These are phyloP conservation scores for Boletus vinaceobasis DNA, from an alignment of 768 basidiomycete species.

Conservation along the genomic window DNA sequence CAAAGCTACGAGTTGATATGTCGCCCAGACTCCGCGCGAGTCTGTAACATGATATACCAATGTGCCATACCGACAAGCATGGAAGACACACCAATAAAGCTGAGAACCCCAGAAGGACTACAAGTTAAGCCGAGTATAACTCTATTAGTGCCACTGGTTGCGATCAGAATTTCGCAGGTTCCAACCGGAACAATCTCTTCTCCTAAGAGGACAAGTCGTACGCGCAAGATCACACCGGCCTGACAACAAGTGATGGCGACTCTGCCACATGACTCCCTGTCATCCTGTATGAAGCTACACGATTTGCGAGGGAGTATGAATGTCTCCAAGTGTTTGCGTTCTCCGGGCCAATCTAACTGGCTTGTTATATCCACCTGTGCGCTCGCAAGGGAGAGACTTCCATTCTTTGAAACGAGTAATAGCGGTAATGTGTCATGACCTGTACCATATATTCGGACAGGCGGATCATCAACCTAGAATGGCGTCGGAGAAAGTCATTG, in stretches of 20 bases:
- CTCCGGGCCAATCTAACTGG: constrained; percentile 25
- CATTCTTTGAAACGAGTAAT: constrained; percentile 34
- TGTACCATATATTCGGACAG: constrained; percentile 37
- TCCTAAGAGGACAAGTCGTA: constrained; percentile 21
- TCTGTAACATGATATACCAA: constrained; percentile 30
- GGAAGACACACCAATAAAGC: constrained; percentile 43
- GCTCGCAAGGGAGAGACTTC: constrained; percentile 33
- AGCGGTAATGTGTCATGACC: constrained; percentile 25
- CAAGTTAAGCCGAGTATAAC: constrained; percentile 20
- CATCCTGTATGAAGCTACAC: constrained; percentile 27
- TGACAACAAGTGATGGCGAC: constrained; percentile 25
- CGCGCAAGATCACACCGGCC: constrained; percentile 13
- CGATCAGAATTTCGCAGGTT: constrained; percentile 22
- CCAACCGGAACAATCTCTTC: constrained; percentile 16
- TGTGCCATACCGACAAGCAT: not conserved
- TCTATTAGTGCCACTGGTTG: not conserved
- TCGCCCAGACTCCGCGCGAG: constrained; percentile 42
- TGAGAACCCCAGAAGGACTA: constrained; percentile 47
- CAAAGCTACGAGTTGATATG: constrained; percentile 31
- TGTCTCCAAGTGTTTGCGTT: constrained; percentile 26
- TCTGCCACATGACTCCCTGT: not conserved
- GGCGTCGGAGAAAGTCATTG: constrained; percentile 8
- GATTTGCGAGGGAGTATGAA: constrained; percentile 30
- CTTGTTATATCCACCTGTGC: constrained; percentile 26
- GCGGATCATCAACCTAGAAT: constrained; percentile 42